These are phyloP conservation scores for Neofusicoccum umdonicola DNA, from an alignment of 2,329 filamentous ascomycete genomes.

Conservation along the genomic window DNA sequence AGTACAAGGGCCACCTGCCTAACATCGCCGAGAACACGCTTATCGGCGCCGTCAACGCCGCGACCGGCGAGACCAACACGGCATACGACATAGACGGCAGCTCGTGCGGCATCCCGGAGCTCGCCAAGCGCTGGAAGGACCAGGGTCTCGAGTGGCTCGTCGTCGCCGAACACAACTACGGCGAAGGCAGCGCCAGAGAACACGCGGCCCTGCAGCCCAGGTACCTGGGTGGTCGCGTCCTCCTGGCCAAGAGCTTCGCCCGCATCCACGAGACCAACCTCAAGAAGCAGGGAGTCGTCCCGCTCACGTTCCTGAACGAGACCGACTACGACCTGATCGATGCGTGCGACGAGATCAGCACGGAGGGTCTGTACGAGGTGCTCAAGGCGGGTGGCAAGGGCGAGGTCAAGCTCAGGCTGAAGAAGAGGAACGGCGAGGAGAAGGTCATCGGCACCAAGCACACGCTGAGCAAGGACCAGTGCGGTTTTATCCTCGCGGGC, in stretches of 20 bases:
- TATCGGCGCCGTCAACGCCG: conserved; percentile 89
- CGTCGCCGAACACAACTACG: conserved; percentile 96
- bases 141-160: conserved; percentile 81
- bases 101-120: conserved; percentile 76
- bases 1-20: conserved; percentile 98
- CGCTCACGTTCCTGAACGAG: conserved; percentile 85
- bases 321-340: conserved; percentile 80
- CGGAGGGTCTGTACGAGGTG: conserved; percentile 80
- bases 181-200: conserved; percentile 84
- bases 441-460: conserved; percentile 76
- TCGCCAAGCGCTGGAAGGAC: conserved; percentile 79
- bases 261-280: conserved; percentile 94
- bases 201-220: conserved; percentile 87
- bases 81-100: conserved; percentile 84
- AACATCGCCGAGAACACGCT: conserved; percentile 98
- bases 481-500: conserved; percentile 86
- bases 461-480: conserved; percentile 85
- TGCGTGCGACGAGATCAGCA: conserved; percentile 79
- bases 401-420: conserved; percentile 63
- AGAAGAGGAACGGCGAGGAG: conserved; percentile 57
- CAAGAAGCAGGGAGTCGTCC: conserved; percentile 96
- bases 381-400: conserved; percentile 75
- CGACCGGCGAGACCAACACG: conserved; percentile 86
- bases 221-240: conserved; percentile 82
- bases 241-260: conserved; percentile 83